Base-by-base conservation (phyloP, 371 early-diverging fungal species). In the Saksenaea oblongispora region DNA sequence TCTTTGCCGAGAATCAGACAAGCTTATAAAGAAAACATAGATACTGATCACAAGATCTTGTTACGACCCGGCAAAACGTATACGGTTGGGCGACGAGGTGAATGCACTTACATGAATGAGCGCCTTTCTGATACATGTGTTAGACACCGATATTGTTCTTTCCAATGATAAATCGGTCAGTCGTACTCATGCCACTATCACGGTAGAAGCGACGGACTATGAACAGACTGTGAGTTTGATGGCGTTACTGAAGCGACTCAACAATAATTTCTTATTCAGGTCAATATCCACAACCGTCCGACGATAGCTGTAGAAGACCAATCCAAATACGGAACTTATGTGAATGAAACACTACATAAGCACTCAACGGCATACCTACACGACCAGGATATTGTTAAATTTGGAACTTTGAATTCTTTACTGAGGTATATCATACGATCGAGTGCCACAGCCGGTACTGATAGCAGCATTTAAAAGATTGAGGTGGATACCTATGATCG, bases 121-220 rank as follows among this genome's bases (percentile, higher is more conserved):
- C 9, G 9, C 9, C n/a, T 31, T 4, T 17, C 15, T 42, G 0
- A 56, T 14, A 10, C 39, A 27, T 13, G 5, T 34, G 3, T 8
- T 34, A 63, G 64, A 55, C 31, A 39, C 63, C 5, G 63, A 59
- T 27, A 59, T 63, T 36, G 44, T 27, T 13, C 35, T 62, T 22
- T 18, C 18, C 15, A 34, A 53, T 18, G 70, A 69, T 37, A 69
- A 69, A 17, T 58, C 62, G 3, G 59, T 69, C 35, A 65, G 70
- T 31, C 65, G 70, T 8, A 44, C 61, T 7, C 70, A 69, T 58
- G 70, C 70, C 9, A 54, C 31, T n/a, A 22, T 69, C 11, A 55
- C 17, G 27, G 55, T 69, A n/a, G 55, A 65, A 22, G 34, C 44
- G 15, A 39, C 28, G 27, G 47, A 53, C n/a, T 8, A 34, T 9